phyloP scores from a whole-genome alignment of 306 rosid species.

The Lathyrus sativus region DNA sequence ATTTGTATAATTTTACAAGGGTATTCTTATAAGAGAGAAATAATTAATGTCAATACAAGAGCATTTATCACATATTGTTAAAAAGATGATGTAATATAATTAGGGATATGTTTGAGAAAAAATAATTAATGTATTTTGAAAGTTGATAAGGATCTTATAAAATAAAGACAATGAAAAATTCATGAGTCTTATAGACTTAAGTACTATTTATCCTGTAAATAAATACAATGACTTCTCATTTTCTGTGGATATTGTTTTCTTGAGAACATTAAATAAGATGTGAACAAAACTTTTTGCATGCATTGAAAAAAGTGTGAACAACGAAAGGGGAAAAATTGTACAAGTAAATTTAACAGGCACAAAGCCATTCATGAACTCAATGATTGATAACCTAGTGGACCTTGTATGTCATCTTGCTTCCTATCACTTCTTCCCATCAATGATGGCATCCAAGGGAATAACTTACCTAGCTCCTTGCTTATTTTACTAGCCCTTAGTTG shows the following conservation, averaged over 20 bases:
- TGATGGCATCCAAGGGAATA: slow-evolving; percentile 94
- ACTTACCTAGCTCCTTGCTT: slow-evolving; percentile 73
- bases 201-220: no score
- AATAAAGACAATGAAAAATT: no score
- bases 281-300: slow-evolving; percentile 27
- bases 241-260: background rate
- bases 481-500: slow-evolving; percentile 53
- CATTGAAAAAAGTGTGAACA: slow-evolving; percentile 11
- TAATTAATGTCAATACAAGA: no score
- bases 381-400: slow-evolving; percentile 84
- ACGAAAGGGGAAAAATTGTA: slow-evolving; percentile 11
- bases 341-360: background rate
- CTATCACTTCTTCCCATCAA: slow-evolving; percentile 60
- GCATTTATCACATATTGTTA: no score
- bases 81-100: no score
- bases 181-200: no score
- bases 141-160: no score
- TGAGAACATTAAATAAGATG: slow-evolving; percentile 7
- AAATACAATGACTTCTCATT: no score
- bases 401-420: slow-evolving; percentile 55
- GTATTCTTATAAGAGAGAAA: no score
- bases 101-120: no score
- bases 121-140: no score
- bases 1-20: no score
- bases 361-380: slow-evolving; percentile 53